These are phyloP conservation scores for Mycena galericulata DNA, from an alignment of 768 basidiomycete genomes.

Conservation along the genomic window DNA sequence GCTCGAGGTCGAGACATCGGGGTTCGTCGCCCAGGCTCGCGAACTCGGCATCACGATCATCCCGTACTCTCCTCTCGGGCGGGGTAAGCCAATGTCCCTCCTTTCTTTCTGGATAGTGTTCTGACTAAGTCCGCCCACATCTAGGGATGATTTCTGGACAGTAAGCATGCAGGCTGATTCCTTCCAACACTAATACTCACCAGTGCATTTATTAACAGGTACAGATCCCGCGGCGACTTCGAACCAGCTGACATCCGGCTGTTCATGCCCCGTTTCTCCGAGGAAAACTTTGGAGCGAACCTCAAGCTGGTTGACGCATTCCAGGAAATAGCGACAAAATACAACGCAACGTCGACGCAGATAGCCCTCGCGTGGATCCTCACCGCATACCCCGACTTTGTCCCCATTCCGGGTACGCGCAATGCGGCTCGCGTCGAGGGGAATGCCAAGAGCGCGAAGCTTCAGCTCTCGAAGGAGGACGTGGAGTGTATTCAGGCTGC, in stretches of 20 bases:
- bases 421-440: background rate
- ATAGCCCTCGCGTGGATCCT: background rate
- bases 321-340: background rate
- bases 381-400: background rate
- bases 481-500: background rate
- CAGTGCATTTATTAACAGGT: background rate
- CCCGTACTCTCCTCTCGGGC: constrained; percentile 44
- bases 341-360: background rate
- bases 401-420: constrained; percentile 2
- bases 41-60: constrained; percentile 44
- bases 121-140: background rate
- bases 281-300: background rate
- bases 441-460: background rate
- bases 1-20: constrained; percentile 26
- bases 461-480: background rate
- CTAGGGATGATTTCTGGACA: constrained; percentile 8
- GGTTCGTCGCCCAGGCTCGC: constrained; percentile 33
- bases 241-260: background rate
- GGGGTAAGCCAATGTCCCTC: constrained; percentile 31
- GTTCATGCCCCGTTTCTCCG: constrained; percentile 10
- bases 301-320: background rate
- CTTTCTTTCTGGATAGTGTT: background rate
- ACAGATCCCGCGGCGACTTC: constrained; percentile 1
- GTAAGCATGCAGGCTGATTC: background rate
- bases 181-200: background rate